A percentile compares a stretch with the other conserved stretches of the same genome.
These are phyloP conservation scores for Psophocarpus tetragonolobus DNA, from an alignment of 306 rosid genomes.

Conservation along the genomic window DNA sequence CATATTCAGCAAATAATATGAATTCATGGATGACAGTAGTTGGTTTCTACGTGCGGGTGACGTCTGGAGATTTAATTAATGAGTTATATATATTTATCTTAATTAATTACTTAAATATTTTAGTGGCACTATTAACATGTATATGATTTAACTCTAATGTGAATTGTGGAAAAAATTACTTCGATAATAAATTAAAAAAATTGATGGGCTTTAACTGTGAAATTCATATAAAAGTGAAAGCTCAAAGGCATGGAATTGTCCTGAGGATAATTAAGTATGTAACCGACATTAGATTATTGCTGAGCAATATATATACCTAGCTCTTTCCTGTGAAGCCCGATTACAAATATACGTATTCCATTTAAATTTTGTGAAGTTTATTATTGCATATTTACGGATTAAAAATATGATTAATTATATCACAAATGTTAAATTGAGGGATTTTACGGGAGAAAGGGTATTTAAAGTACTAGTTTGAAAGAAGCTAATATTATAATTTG, in stretches of 20 bases:
- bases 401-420: neutral
- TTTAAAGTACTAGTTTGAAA: neutral
- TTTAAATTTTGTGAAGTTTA: neutral
- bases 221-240: neutral
- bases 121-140: neutral
- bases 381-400: neutral
- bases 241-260: neutral
- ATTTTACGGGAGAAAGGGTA: neutral
- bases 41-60: neutral
- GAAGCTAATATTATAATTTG: neutral
- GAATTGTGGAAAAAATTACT: neutral
- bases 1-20: constrained; percentile 10
- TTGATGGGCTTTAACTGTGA: neutral
- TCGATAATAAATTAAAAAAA: neutral
- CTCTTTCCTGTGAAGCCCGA: neutral
- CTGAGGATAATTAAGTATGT: neutral
- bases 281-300: no score
- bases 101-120: neutral
- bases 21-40: constrained; percentile 15
- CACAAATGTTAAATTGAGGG: neutral
- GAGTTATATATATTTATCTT: neutral
- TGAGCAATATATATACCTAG: neutral
- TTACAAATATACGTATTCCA: neutral
- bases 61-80: neutral
- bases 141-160: neutral